Base-by-base conservation (phyloP, 1,284 basidiomycete species). In the Pascua guehoae region DNA sequence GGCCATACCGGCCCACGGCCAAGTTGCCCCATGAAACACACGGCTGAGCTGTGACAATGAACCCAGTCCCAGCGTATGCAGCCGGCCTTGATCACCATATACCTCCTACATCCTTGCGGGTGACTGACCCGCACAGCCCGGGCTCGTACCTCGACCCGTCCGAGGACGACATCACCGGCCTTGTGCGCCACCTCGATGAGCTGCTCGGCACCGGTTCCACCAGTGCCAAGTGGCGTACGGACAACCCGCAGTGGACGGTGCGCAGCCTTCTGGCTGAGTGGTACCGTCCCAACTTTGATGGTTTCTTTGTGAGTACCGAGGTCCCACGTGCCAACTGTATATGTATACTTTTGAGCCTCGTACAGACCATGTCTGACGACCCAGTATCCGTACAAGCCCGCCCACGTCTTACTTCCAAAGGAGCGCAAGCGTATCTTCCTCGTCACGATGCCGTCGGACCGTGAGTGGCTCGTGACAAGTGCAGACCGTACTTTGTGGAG, bases 71-170 rank as follows among this genome's bases (percentile, higher is more conserved):
- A 32, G 24, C 7, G 24, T 7, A 32, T 32, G 24, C 24, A 32
- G 24, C 24, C 24, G 24, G 7, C 24, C 24, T 32, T 32, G 24
- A 7, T 7, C 24, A 32, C 24, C 7, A 32, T 32, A 3, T 32
- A 32, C 24, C 24, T 4, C 24, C 24, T 32, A 32, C 24, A 3
- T 12, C 42, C n/a, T 17, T 44, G 42, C 15, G 32, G 39, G 11
- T 37, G 36, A 48, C 58, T 53, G 16, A 56, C 47, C 42, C 8
- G 8, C 11, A 37, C 66, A 95, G 93, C 10, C 95, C 95, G 2
- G 95, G 95, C n/a, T 93, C 97, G 77, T 98, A 98, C 77, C 85
- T 98, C 53, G 92, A 93, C 71, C 94, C 94, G 2, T 89, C 91
- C 5, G 95, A 98, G 79, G 88, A 91, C 67, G 95, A 98, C 69